Base-by-base conservation (phyloP, 352 stramenopile genomes). In the Phytophthora meadii region DNA sequence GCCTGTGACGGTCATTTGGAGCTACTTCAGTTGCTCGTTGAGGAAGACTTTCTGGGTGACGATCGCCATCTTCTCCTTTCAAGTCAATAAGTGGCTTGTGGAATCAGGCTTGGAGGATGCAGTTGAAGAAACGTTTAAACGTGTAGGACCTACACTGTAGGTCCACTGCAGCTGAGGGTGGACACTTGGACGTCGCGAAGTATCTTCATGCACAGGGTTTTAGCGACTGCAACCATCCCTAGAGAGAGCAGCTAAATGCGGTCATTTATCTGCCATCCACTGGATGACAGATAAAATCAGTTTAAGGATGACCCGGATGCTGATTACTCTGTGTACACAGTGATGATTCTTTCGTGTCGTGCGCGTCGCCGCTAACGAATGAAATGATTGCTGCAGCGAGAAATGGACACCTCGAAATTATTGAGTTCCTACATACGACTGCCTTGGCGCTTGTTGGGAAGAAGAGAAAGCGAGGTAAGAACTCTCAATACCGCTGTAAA, bases 191-290 rank as follows among this genome's bases (percentile, higher is more conserved):
- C n/a, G 51, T 49, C n/a, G 37, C 25, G 3, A 58, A 50, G 27
- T 59, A 50, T 41, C 52, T 59, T 6, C 25, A 50, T 34, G 12
- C 39, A 6, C 25, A 37, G 8, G 25, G 39, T 22, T 22, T 22
- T 22, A 22, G 22, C 22, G 22, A 2, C 22, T 22, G 22, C 65
- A 77, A 62, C 66, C 76, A 66, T n/a, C 19, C 32, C 61, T 49
- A 22, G n/a, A 67, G 10, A 32, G 36, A 58, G 36, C 68, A 34
- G 66, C 51, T 67, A 32, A 67, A 34, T 15, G 27, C 65, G 70
- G 49, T 10, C 24, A 42, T 32, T 12, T 58, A 6, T 15, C 36
- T 19, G 37, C 41, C 11, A 37, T 49, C 3, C 24, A 48, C 5
- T 58, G 37, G 51, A 19, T 58, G 15, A 19, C 19, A 19, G 19